Conservation (phyloP, 1,284 basidiomycete genomes). For the Meira nashicola region DNA sequence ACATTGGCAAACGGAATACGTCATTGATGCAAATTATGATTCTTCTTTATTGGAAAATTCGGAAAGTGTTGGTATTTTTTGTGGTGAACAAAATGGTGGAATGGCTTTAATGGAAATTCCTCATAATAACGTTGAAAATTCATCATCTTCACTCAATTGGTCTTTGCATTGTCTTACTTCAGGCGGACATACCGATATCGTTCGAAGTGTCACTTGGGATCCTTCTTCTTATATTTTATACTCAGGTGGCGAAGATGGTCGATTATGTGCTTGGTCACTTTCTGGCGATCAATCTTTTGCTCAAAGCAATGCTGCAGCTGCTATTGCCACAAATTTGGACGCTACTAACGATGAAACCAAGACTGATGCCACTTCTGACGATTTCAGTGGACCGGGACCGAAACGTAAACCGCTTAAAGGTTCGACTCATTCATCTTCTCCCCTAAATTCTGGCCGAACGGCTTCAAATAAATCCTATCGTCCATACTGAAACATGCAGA, state of each 20-base stretch:
- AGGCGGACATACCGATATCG: constrained; percentile 38
- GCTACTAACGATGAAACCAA: too few relatives aligned
- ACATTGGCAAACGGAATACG: constrained; percentile 44
- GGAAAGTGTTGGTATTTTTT: constrained; percentile 12
- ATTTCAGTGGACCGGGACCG: too few relatives aligned
- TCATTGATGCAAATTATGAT: constrained; percentile 31
- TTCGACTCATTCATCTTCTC: too few relatives aligned
- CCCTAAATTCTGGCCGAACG: too few relatives aligned
- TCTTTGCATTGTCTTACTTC: constrained; percentile 18
- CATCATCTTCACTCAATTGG: background rate
- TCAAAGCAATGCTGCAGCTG: background rate
- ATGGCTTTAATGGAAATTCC: constrained; percentile 7
- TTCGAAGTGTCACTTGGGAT: constrained; percentile 32
- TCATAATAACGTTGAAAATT: background rate
- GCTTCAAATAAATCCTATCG: too few relatives aligned
- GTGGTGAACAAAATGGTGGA: constrained; percentile 15
- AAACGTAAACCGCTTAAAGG: too few relatives aligned
- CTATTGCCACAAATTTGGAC: too few relatives aligned
- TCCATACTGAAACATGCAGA: too few relatives aligned
- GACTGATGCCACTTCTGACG: too few relatives aligned
- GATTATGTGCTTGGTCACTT: constrained; percentile 9
- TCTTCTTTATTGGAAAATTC: background rate
- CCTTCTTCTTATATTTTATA: constrained; percentile 22
- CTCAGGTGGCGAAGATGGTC: constrained; percentile 39
- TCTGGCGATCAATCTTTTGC: background rate